Percentiles rank a stretch among this genome's conserved stretches.
Conservation (phyloP, 768 basidiomycete species). For the Mycena haematopus region DNA sequence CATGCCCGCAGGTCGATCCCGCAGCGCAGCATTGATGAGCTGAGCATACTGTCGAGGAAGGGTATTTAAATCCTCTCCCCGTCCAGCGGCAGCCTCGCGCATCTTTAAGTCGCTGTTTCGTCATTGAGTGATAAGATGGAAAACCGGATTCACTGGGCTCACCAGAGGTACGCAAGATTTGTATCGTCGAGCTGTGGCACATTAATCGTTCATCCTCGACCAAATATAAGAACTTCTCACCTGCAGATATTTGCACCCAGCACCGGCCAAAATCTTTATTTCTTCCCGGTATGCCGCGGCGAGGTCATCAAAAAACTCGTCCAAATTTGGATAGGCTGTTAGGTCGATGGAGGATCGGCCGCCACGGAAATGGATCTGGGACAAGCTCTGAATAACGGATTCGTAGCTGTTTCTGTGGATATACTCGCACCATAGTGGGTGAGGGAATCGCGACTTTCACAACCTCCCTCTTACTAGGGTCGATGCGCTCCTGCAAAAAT, state of each 20-base stretch:
- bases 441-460: conserved; percentile 33
- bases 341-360: conserved; percentile 29
- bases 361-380: conserved; percentile 30
- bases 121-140: neutral
- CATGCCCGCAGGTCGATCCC: conserved; percentile 46
- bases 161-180: conserved; percentile 31
- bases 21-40: conserved; percentile 45
- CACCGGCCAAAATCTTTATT: conserved; percentile 28
- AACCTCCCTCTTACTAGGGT: conserved; percentile 24
- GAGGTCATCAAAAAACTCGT: conserved; percentile 31
- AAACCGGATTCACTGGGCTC: neutral
- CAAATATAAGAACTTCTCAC: neutral
- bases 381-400: neutral
- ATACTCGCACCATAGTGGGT: conserved; percentile 26
- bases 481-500: conserved; percentile 25
- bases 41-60: conserved; percentile 51
- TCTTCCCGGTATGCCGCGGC: conserved; percentile 27
- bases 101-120: conserved; percentile 27
- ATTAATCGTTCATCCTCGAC: neutral
- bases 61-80: conserved; percentile 46
- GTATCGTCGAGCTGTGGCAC: conserved; percentile 27
- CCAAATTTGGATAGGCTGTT: conserved; percentile 28
- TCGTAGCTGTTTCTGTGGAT: neutral
- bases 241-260: conserved; percentile 30
- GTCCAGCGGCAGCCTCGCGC: conserved; percentile 33